A percentile compares a stretch with the other conserved stretches of the same genome.
Evolutionary conservation across 257 asterid species (phyloP).

Genomic region (Solanum clarkiae): DNA sequence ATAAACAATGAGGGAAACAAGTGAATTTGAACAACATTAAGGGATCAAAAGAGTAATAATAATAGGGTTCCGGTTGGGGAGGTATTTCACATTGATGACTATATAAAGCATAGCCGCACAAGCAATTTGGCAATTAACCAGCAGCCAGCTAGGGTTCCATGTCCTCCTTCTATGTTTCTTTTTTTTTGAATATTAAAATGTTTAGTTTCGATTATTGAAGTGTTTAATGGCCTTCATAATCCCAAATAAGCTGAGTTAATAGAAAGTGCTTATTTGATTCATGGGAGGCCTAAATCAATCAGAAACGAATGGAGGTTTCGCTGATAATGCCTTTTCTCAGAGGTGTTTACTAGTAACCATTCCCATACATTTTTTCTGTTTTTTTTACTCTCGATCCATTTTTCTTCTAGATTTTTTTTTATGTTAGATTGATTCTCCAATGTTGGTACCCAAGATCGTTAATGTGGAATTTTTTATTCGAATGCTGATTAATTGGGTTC

Average conservation of each 20-base stretch:
- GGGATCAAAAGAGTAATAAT: not conserved
- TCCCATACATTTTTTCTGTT: conserved; percentile 25
- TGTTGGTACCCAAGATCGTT: no score
- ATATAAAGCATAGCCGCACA: not conserved
- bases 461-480: no score
- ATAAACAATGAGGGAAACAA: not conserved
- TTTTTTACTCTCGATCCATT: no score
- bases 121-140: accelerated
- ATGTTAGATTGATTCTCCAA: no score
- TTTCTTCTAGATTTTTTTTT: not conserved
- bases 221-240: conserved; percentile 50
- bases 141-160: not conserved
- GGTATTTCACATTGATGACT: not conserved
- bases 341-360: conserved; percentile 78
- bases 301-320: conserved; percentile 59
- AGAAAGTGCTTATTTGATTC: conserved; percentile 65
- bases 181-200: not conserved
- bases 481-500: no score
- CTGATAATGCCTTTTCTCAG: conserved; percentile 51
- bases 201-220: not conserved
- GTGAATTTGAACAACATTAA: not conserved
- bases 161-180: not conserved
- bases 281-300: conserved; percentile 70
- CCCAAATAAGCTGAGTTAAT: conserved; percentile 52
- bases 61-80: not conserved